Percentiles rank a stretch among this genome's conserved stretches.
These are phyloP conservation scores for Penicillium sp. DNA, from an alignment of 2,329 filamentous ascomycete species.

Conservation along the genomic window DNA sequence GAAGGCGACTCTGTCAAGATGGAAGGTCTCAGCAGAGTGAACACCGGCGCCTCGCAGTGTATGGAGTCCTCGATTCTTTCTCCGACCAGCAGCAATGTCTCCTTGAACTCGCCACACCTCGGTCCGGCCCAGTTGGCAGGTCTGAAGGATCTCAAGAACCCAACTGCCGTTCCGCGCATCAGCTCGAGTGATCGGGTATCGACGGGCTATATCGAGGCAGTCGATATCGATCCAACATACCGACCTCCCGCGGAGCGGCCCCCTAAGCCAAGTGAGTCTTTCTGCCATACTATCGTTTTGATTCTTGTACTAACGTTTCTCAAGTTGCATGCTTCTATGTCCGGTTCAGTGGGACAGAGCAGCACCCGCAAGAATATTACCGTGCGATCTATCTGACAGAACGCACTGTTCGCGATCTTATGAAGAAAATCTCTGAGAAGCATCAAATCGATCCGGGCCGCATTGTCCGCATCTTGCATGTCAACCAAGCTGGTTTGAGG, in stretches of 20 bases:
- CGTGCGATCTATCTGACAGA: constrained; percentile 81
- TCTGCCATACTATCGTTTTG: not conserved
- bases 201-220: constrained; percentile 82
- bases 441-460: constrained; percentile 72
- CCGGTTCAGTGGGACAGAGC: constrained; percentile 54
- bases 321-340: constrained; percentile 87
- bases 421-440: constrained; percentile 70
- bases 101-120: constrained; percentile 36
- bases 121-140: not conserved
- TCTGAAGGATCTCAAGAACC: constrained; percentile 22
- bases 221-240: constrained; percentile 86
- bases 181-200: constrained; percentile 43
- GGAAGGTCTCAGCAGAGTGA: constrained; percentile 28
- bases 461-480: constrained; percentile 68
- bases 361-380: constrained; percentile 61
- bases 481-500: constrained; percentile 71
- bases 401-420: constrained; percentile 71
- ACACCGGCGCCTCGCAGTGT: constrained; percentile 33
- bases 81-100: constrained; percentile 41
- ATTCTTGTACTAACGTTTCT: constrained; percentile 31
- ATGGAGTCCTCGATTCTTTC: constrained; percentile 37
- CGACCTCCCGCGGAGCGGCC: constrained; percentile 70
- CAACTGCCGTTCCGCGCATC: constrained; percentile 33
- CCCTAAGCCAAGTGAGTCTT: constrained; percentile 60
- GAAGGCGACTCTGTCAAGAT: constrained; percentile 33